A percentile compares a stretch with the other conserved stretches of the same genome.
Evolutionary conservation across 768 basidiomycete genomes (phyloP).

Genomic region (Kondoa subrosea): DNA sequence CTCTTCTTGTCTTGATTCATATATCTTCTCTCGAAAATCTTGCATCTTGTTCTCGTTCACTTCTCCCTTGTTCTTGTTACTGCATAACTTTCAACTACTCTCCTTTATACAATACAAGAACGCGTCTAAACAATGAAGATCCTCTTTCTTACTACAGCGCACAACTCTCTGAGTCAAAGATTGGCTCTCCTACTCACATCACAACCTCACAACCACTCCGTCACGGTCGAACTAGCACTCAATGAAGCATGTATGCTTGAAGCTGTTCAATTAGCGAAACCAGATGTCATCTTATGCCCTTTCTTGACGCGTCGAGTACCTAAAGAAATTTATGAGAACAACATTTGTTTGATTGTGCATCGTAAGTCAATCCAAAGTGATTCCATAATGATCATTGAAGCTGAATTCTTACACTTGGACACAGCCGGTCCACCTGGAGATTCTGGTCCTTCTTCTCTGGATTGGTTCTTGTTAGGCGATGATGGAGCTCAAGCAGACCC

Average conservation of each 20-base stretch:
- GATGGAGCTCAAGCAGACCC: too few species aligned
- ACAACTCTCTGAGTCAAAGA: neutral
- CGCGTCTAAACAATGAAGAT: neutral
- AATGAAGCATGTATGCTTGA: neutral
- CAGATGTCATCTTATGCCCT: neutral
- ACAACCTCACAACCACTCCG: neutral
- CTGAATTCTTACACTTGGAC: too few species aligned
- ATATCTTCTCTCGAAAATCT: neutral
- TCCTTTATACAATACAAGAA: neutral
- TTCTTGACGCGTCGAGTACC: neutral
- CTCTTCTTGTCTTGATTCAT: neutral
- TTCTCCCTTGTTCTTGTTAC: neutral
- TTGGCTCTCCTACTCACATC: neutral
- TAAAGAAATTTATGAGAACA: neutral
- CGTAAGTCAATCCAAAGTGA: neutral
- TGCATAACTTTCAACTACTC: neutral
- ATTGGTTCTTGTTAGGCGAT: neutral
- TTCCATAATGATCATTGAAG: too few species aligned
- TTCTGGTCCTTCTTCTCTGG: neutral
- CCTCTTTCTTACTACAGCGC: neutral
- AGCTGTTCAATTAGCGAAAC: neutral
- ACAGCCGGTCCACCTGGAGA: neutral
- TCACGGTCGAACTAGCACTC: neutral
- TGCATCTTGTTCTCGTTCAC: neutral
- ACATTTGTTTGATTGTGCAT: neutral